phyloP scores from a whole-genome alignment of 192 early-diverging fungal genomes.

The Coemansia guatemalensis region DNA sequence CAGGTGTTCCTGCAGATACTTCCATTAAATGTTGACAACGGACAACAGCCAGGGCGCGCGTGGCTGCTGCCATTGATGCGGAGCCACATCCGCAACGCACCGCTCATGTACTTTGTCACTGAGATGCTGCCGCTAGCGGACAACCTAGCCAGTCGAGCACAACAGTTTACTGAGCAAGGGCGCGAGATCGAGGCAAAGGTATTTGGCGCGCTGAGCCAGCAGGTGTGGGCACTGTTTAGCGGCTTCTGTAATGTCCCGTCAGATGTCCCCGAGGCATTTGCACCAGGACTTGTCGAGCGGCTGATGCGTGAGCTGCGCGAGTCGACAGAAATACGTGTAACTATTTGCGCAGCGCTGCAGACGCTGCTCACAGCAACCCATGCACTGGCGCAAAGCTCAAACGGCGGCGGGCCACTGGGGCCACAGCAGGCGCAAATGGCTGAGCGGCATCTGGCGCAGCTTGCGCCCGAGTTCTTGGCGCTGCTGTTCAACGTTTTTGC shows the following conservation, averaged over 20 bases:
- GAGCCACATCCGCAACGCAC: constrained; percentile 69
- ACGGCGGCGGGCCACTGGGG: constrained; percentile 34
- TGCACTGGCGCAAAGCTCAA: constrained; percentile 22
- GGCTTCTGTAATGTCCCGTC: constrained; percentile 82
- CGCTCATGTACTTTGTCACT: constrained; percentile 67
- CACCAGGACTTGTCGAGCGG: constrained; percentile 64
- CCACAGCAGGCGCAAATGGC: constrained; percentile 61
- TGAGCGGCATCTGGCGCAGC: constrained; percentile 60
- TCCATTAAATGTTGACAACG: constrained; percentile 80
- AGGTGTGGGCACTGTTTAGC: constrained; percentile 86
- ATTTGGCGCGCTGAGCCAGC: constrained; percentile 82
- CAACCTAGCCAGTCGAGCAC: constrained; percentile 63
- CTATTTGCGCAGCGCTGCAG: constrained; percentile 73
- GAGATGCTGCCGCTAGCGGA: constrained; percentile 80
- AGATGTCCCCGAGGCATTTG: constrained; percentile 68
- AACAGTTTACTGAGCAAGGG: constrained; percentile 56
- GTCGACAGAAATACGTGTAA: constrained; percentile 72
- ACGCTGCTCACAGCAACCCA: constrained; percentile 56
- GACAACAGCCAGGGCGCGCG: constrained; percentile 61
- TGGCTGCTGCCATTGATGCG: constrained; percentile 88
- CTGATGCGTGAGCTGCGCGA: constrained; percentile 77
- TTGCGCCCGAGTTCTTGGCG: constrained; percentile 69
- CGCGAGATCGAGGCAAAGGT: constrained; percentile 80
- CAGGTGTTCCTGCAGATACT: constrained; percentile 69
- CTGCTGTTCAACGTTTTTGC: constrained; percentile 81